These are phyloP conservation scores for Globisporangium rhizosaccharum DNA, from an alignment of 352 stramenopile genomes.

Conservation along the genomic window DNA sequence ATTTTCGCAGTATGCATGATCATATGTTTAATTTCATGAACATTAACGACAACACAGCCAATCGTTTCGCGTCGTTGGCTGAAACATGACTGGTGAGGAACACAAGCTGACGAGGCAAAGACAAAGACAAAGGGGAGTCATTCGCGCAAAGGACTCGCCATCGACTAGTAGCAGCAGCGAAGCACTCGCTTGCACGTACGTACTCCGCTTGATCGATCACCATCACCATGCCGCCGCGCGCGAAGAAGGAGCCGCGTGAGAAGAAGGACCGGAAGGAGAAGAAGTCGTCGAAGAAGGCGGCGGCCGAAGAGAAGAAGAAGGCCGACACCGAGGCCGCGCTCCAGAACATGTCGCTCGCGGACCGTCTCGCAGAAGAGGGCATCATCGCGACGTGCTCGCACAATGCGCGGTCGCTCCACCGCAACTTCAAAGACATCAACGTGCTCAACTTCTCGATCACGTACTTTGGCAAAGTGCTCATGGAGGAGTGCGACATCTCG, in stretches of 20 bases:
- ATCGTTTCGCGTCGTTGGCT: too few species aligned
- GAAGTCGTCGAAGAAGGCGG: conserved; percentile 74
- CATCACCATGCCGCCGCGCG: conserved; percentile 5
- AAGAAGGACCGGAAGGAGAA: conserved; percentile 79
- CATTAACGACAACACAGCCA: too few species aligned
- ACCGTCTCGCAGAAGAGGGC: conserved; percentile 89
- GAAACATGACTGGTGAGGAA: too few species aligned
- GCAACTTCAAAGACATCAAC: conserved; percentile 98
- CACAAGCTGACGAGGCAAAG: too few species aligned
- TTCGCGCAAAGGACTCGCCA: too few species aligned
- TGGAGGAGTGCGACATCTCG: conserved; percentile 95
- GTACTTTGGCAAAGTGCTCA: conserved; percentile 94
- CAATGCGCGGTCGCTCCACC: conserved; percentile 87
- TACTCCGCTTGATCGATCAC: neutral
- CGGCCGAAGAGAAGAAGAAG: conserved; percentile 74
- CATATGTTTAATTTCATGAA: too few species aligned
- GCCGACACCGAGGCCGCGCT: conserved; percentile 58
- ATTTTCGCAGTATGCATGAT: too few species aligned
- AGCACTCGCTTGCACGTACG: neutral
- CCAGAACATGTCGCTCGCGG: conserved; percentile 69
- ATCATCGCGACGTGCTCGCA: conserved; percentile 97
- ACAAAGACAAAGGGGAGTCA: too few species aligned
- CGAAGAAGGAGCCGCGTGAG: conserved; percentile 46
- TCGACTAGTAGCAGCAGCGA: too few species aligned
- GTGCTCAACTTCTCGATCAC: conserved; percentile 95